Base-by-base conservation (phyloP, 495 filamentous ascomycete genomes). In the Parathielavia hyrcaniae region DNA sequence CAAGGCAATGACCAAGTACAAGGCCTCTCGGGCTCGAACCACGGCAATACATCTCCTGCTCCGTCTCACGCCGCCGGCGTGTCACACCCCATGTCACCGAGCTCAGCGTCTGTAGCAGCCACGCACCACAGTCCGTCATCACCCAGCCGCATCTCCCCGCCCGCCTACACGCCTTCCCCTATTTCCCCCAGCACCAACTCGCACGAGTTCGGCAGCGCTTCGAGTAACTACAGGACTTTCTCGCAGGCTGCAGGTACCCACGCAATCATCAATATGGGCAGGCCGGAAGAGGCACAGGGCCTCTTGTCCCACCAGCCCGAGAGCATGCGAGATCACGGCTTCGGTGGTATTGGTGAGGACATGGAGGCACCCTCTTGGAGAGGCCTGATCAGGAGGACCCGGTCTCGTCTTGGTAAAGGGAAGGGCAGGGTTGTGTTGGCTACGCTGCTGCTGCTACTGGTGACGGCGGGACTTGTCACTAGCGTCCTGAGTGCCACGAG, bases 151-250 rank as follows among this genome's bases (percentile, higher is more conserved):
- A 60, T n/a, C n/a, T n/a, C 73, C 5, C 76, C 75, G 17, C 76
- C 76, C 1, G 75, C 75, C 0, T 79, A 77, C 57, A 73, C 73
- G 4, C 73, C 74, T 6, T 74, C 70, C 5, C 69, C 74, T 16
- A 65, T 62, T 2, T 62, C 70, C 9, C 65, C 71, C 2, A n/a
- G n/a, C n/a, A 43, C 62, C 16, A 50, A 51, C 30, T 34, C 58
- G 12, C 46, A 62, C 19, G 41, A 48, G 22, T 20, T 23, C 32
- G 39, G 35, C 26, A 38, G 50, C 49, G 41, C 44, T 47, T 57
- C 59, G 8, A 68, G 62, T 45, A 72, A 61, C 57, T 75, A 79
- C 65, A 70, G 61, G 50, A 79, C 73, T 32, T 77, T 79, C 59
- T 48, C 64, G 0, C 44, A 54, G 7, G 12, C 54, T 20, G n/a